Evolutionary conservation across 2,329 filamentous ascomycete genomes (phyloP).

Genomic region (Cadophora luteo-olivacea): DNA sequence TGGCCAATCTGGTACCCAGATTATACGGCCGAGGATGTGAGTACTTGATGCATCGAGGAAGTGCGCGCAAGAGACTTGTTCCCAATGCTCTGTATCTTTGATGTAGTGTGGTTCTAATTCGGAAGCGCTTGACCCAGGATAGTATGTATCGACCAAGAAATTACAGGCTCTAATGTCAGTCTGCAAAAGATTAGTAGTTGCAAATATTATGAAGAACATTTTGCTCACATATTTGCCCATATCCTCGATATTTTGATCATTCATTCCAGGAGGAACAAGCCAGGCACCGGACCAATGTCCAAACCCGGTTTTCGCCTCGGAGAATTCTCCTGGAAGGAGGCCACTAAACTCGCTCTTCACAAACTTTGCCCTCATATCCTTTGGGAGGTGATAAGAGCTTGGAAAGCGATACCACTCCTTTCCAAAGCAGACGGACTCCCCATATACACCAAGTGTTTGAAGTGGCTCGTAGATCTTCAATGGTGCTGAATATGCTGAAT

Average conservation of each 20-base stretch:
- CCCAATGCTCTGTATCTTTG: constrained; percentile 77
- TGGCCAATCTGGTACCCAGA: constrained; percentile 80
- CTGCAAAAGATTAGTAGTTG: constrained; percentile 45
- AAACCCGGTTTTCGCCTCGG: constrained; percentile 71
- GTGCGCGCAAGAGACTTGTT: constrained; percentile 72
- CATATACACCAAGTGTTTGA: constrained; percentile 59
- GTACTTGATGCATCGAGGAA: constrained; percentile 86
- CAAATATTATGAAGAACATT: neutral
- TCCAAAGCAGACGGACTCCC: constrained; percentile 82
- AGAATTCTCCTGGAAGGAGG: constrained; percentile 88
- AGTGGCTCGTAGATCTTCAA: constrained; percentile 73
- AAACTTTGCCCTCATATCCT: constrained; percentile 86
- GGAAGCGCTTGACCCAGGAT: constrained; percentile 65
- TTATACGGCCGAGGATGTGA: constrained; percentile 72
- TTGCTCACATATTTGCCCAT: constrained; percentile 77
- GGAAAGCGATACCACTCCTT: constrained; percentile 99
- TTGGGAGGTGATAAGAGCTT: constrained; percentile 87
- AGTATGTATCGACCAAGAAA: constrained; percentile 88
- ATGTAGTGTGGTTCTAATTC: constrained; percentile 82
- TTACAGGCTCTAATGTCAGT: constrained; percentile 75
- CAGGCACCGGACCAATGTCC: constrained; percentile 84
- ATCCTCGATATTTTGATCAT: constrained; percentile 90
- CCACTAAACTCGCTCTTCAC: constrained; percentile 89
- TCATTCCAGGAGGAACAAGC: constrained; percentile 83
- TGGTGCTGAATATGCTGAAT: constrained; percentile 84